phyloP scores from a whole-genome alignment of 495 filamentous ascomycete species.

The Aspergillus cristatus region DNA sequence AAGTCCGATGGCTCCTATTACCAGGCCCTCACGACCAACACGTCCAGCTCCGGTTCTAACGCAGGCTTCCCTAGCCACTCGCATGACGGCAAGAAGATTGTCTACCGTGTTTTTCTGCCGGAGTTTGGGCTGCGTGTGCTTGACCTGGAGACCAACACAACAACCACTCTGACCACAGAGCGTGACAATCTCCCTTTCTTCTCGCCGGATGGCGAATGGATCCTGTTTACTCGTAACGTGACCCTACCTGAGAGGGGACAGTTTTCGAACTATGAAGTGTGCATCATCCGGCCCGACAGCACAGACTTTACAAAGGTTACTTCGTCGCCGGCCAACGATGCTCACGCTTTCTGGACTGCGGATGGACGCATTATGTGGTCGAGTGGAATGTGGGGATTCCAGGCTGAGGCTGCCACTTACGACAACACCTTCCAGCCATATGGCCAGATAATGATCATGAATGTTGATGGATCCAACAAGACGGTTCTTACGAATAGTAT shows the following conservation, averaged over 20 bases:
- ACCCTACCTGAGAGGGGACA: not conserved
- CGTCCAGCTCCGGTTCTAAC: not conserved
- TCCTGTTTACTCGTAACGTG: constrained; percentile 9
- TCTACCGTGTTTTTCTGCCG: constrained; percentile 5
- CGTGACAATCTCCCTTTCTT: constrained; percentile 9
- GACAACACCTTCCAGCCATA: constrained; percentile 4
- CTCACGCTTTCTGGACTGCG: constrained; percentile 4
- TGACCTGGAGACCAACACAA: constrained; percentile 4
- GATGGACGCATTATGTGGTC: constrained; percentile 4
- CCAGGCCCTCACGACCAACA: not conserved
- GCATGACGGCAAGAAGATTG: constrained; percentile 6
- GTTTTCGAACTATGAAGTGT: constrained; percentile 4
- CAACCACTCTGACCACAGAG: constrained; percentile 2
- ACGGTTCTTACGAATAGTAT: constrained; percentile 8
- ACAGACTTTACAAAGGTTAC: constrained; percentile 1
- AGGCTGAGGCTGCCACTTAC: not conserved
- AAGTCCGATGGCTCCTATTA: constrained; percentile 5
- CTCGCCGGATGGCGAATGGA: constrained; percentile 7
- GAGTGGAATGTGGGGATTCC: constrained; percentile 2
- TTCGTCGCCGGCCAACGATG: constrained; percentile 1
- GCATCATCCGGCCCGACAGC: constrained; percentile 3
- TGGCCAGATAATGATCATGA: constrained; percentile 2
- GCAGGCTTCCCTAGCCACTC: constrained; percentile 7
- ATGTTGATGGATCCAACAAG: constrained; percentile 9
- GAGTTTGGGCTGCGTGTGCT: constrained; percentile 3